These are phyloP conservation scores for Volvox carteri DNA, from an alignment of 163 green algal species.

Conservation along the genomic window DNA sequence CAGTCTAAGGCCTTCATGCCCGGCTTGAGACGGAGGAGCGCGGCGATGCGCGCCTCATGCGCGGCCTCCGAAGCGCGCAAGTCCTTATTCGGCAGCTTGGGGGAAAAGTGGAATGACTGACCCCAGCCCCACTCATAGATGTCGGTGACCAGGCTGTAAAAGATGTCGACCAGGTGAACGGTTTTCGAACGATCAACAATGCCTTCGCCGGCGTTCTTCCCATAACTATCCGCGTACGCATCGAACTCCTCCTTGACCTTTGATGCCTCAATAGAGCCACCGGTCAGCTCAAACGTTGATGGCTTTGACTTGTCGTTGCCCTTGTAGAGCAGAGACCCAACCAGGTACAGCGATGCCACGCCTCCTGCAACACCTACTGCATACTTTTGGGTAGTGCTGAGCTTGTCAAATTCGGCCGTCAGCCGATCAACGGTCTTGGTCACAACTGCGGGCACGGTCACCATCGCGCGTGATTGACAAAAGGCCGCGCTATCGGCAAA, in stretches of 20 bases:
- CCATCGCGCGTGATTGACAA: constrained; percentile 19
- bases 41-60: constrained; percentile 88
- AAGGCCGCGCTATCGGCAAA: neutral
- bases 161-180: constrained; percentile 82
- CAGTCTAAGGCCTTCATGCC: constrained; percentile 95
- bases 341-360: constrained; percentile 42
- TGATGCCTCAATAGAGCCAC: constrained; percentile 76
- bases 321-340: constrained; percentile 19
- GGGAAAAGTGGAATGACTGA: constrained; percentile 97
- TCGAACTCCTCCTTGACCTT: constrained; percentile 82
- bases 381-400: constrained; percentile 56
- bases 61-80: constrained; percentile 83
- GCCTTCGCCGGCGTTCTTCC: constrained; percentile 69
- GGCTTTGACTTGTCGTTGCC: constrained; percentile 69
- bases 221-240: constrained; percentile 76
- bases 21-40: constrained; percentile 78
- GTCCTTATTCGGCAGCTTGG: constrained; percentile 83
- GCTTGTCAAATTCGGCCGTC: constrained; percentile 49
- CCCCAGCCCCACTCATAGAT: constrained; percentile 99
- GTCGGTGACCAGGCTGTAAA: constrained; percentile 95
- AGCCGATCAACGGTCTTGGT: constrained; percentile 35
- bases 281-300: constrained; percentile 78
- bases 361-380: constrained; percentile 49
- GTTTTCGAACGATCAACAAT: constrained; percentile 67
- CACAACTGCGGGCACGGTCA: constrained; percentile 2